Base-by-base conservation (phyloP, 768 basidiomycete species). In the Nidularia sp. region DNA sequence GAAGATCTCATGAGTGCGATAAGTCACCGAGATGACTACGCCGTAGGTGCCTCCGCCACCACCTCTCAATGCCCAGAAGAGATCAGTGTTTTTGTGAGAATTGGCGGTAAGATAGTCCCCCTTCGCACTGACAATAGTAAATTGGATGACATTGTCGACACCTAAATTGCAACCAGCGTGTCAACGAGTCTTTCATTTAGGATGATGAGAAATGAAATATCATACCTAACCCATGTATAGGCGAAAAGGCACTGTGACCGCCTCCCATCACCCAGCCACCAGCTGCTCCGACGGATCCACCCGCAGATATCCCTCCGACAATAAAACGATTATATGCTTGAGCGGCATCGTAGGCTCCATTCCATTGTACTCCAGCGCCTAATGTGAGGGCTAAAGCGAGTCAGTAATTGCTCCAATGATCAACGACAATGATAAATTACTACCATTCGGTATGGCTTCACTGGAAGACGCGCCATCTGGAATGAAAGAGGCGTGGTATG, bases 1-100 rank as follows among this genome's bases (percentile, higher is more conserved):
- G 8, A 67, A 54, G 7, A 53, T 18, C 2, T 73, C 69, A 47
- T 79, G 68, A 0, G 75, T 78, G 48, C 60, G 59, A 54, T 80
- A 80, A 0, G 78, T 78, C 4, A 70, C 72, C 1, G 74, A 74
- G 2, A 71, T 72, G 47, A 81, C 64, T 15, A 81, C 66, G 5
- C 76, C 79, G 45, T 66, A 81, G 0, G 75, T 80, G 9, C 74
- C 70, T 4, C 78, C 79, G 0, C 80, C 80, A 1, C 73, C 73
- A 0, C 79, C 80, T 34, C 79, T 68, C 48, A 83, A 57, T 0
- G 81, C 79, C 74, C 77, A 83, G 63, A 78, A 82, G 4, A 82
- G 68, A 50, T 81, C 76, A 2, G 63, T 10, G 53, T 80, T 64
- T 39, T 68, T 64, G 56, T 71, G 62, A 0, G 57, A 54, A 56